Conservation (phyloP, 2,329 filamentous ascomycete genomes). For the Sporothrix curviconia region DNA sequence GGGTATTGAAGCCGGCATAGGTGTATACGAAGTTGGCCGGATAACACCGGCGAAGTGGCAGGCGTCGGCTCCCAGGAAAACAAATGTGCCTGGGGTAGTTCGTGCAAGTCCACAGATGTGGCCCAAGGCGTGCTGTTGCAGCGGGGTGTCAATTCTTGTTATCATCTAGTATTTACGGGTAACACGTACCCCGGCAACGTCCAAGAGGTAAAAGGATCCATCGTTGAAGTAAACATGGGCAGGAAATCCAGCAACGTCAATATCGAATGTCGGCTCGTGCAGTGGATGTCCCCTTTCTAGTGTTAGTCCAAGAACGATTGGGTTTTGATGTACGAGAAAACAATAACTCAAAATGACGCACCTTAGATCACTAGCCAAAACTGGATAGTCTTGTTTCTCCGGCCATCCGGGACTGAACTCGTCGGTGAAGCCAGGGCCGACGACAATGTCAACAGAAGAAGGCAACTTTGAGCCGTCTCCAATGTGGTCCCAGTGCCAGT, state of each 20-base stretch:
- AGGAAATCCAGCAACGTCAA: neutral
- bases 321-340: neutral
- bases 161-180: too few relatives aligned
- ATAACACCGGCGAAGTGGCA: neutral
- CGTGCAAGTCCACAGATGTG: neutral
- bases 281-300: neutral
- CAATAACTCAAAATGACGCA: neutral
- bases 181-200: neutral
- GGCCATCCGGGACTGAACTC: neutral
- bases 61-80: neutral
- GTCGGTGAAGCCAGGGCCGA: neutral
- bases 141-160: too few relatives aligned
- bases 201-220: neutral
- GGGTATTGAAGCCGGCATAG: neutral
- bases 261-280: neutral
- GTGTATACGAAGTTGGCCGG: neutral
- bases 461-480: neutral
- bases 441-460: neutral
- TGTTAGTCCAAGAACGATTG: too few relatives aligned
- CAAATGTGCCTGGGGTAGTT: neutral
- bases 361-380: neutral
- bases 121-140: neutral
- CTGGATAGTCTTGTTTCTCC: neutral
- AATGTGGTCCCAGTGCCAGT: constrained; percentile 8
- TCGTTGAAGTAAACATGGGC: neutral